Conservation (phyloP, 345 rosid species). For the Balakata baccata region DNA sequence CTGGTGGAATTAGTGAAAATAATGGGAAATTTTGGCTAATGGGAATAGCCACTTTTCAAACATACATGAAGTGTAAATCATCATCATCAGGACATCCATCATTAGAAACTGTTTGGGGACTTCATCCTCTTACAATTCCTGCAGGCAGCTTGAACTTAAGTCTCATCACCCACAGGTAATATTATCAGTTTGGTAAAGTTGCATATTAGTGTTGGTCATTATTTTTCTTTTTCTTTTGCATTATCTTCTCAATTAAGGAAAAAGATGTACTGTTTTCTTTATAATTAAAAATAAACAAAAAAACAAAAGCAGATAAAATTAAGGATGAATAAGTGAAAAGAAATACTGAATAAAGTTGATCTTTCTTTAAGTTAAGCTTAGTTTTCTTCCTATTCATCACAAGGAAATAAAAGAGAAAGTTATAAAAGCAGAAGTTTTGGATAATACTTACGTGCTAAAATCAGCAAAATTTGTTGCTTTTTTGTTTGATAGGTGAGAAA, state of each 20-base stretch:
- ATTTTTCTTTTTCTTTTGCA: background rate
- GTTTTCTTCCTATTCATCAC: slow-evolving; percentile 9
- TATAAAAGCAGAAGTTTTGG: background rate
- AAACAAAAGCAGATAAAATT: background rate
- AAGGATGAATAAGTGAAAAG: background rate
- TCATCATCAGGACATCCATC: slow-evolving; percentile 53
- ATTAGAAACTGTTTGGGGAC: slow-evolving; percentile 59
- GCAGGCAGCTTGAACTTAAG: slow-evolving; percentile 60
- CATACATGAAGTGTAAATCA: slow-evolving; percentile 71
- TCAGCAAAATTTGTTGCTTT: background rate
- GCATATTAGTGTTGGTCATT: slow-evolving; percentile 1
- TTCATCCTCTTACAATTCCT: slow-evolving; percentile 72
- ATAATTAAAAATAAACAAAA: background rate
- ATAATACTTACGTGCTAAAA: background rate
- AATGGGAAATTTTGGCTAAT: slow-evolving; percentile 63
- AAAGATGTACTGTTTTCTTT: background rate
- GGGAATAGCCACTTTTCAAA: slow-evolving; percentile 81
- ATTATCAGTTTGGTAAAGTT: slow-evolving; percentile 17
- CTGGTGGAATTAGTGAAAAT: slow-evolving; percentile 44
- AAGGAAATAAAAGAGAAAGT: background rate
- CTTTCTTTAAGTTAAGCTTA: slow-evolving; percentile 7
- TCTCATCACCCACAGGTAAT: slow-evolving; percentile 77
- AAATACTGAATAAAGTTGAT: background rate
- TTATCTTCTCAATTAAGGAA: background rate
- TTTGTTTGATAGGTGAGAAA: background rate